Conservation (phyloP, 2,329 filamentous ascomycete species). For the Epichloe hybrida region DNA sequence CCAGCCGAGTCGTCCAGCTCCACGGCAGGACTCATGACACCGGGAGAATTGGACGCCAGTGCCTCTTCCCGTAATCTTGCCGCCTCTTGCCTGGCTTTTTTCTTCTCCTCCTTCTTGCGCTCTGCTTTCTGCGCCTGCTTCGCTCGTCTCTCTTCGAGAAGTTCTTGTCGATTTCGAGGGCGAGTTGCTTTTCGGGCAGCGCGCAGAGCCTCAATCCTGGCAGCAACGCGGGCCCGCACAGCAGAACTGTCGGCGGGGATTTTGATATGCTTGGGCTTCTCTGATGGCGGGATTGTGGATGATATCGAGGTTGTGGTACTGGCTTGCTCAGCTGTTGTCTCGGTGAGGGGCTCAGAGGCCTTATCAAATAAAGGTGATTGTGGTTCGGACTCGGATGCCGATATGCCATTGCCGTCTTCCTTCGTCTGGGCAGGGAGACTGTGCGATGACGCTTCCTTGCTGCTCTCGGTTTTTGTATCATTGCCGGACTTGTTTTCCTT, state of each 20-base stretch:
- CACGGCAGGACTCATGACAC: slow-evolving; percentile 42
- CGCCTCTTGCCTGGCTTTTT: slow-evolving; percentile 66
- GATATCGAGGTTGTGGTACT: slow-evolving; percentile 56
- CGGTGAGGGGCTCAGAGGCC: slow-evolving; percentile 23
- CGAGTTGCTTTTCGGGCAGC: slow-evolving; percentile 80
- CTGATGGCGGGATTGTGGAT: slow-evolving; percentile 45
- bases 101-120: slow-evolving; percentile 75
- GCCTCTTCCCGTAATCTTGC: slow-evolving; percentile 51
- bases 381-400: slow-evolving; percentile 38
- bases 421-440: slow-evolving; percentile 17
- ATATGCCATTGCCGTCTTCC: slow-evolving; percentile 30
- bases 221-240: slow-evolving; percentile 64
- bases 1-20: slow-evolving; percentile 38
- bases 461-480: neutral
- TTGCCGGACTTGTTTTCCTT: slow-evolving; percentile 9
- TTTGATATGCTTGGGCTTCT: slow-evolving; percentile 52
- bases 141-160: slow-evolving; percentile 76
- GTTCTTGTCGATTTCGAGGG: slow-evolving; percentile 70
- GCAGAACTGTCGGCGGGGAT: slow-evolving; percentile 59
- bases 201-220: slow-evolving; percentile 73
- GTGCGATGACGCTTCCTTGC: slow-evolving; percentile 12
- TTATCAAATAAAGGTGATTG: slow-evolving; percentile 45
- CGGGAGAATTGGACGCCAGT: slow-evolving; percentile 48
- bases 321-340: slow-evolving; percentile 30
- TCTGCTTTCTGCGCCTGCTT: slow-evolving; percentile 80